Percentiles rank a stretch among this genome's conserved stretches.
These are phyloP conservation scores for Eucalyptus polyanthemos DNA, from an alignment of 345 rosid genomes.

Conservation along the genomic window DNA sequence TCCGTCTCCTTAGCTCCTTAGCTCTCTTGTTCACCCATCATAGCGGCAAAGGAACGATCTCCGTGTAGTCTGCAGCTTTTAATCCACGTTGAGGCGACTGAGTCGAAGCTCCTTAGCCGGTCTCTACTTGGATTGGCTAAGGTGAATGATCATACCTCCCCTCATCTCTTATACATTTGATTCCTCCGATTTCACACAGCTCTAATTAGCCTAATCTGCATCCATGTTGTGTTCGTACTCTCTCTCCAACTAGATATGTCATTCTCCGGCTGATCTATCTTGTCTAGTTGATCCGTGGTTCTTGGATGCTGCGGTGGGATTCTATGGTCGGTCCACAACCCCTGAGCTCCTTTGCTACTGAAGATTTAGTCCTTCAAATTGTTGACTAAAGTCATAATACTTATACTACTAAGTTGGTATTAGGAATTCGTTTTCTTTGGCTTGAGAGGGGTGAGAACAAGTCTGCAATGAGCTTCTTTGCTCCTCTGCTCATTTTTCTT, in stretches of 20 bases:
- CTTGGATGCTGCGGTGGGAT: not conserved
- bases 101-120: too few relatives aligned
- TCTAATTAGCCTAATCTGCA: not conserved
- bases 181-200: not conserved
- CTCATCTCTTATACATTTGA: not conserved
- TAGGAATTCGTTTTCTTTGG: not conserved
- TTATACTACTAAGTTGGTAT: too few relatives aligned
- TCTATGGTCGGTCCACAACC: too few relatives aligned
- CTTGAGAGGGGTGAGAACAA: not conserved
- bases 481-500: too few relatives aligned
- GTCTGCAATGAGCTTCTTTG: not conserved
- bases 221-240: not conserved
- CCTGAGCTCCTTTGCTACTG: accelerated
- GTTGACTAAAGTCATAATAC: not conserved
- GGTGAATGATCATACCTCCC: not conserved
- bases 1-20: too few relatives aligned
- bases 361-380: not conserved
- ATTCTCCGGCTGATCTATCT: too few relatives aligned
- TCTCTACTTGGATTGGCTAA: not conserved
- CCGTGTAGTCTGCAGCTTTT: not conserved
- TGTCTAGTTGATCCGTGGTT: not conserved
- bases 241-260: not conserved
- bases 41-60: not conserved
- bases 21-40: not conserved
- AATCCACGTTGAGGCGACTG: not conserved